Percentiles rank a stretch among this genome's conserved stretches.
Conservation (phyloP, 2,329 filamentous ascomycete species). For the Purpureocillium lavendulum region DNA sequence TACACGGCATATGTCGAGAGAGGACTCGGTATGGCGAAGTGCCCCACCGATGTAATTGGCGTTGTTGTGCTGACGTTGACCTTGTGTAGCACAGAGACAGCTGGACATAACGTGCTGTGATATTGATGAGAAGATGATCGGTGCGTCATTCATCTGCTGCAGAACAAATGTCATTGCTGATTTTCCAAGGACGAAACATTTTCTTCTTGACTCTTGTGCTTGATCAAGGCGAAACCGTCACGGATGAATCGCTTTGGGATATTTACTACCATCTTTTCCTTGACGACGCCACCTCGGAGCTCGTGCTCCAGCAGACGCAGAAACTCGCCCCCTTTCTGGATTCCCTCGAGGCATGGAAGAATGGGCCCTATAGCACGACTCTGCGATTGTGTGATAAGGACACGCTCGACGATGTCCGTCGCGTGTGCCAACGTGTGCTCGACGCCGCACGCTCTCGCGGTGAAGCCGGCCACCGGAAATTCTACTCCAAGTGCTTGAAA, state of each 20-base stretch:
- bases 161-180: neutral
- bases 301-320: conserved; percentile 31
- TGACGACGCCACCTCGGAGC: conserved; percentile 21
- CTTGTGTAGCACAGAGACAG: conserved; percentile 24
- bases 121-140: conserved; percentile 37
- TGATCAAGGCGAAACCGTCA: conserved; percentile 22
- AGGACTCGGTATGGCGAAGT: conserved; percentile 18
- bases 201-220: conserved; percentile 42
- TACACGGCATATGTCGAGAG: conserved; percentile 40
- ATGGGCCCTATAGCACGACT: conserved; percentile 30
- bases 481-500: conserved; percentile 11
- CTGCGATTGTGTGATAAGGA: conserved; percentile 40
- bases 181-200: conserved; percentile 42
- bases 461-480: conserved; percentile 4
- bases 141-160: conserved; percentile 26
- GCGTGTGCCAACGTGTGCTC: conserved; percentile 25
- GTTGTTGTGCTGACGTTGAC: too few relatives aligned
- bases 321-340: conserved; percentile 31
- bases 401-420: conserved; percentile 32
- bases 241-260: conserved; percentile 34
- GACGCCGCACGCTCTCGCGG: conserved; percentile 9
- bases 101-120: conserved; percentile 52
- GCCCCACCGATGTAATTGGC: too few relatives aligned
- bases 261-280: conserved; percentile 47
- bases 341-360: conserved; percentile 34